Evolutionary conservation across 2,329 filamentous ascomycete genomes (phyloP), one percentile per base, ranked within the genome.

Genomic region (Colletotrichum liaoningense): DNA sequence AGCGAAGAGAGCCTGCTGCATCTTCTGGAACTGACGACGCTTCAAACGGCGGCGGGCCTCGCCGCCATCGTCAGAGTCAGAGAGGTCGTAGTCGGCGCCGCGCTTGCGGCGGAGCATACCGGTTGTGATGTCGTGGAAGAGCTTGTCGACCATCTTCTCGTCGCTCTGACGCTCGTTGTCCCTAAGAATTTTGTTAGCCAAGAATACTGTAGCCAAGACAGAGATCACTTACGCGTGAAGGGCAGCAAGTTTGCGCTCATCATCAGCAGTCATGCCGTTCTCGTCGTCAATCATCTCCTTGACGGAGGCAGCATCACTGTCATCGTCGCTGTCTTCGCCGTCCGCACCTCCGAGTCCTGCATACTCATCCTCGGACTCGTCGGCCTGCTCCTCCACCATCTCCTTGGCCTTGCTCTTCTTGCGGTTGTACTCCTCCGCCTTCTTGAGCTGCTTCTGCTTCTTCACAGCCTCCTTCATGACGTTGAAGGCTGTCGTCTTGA

Each of bases 321-420:
- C 90, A 72, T 95, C 93, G 68, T 92, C 93, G 56, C 89, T 93
- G 76, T 96, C 94, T 77, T 98, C 96, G 73, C 96, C 95, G 82
- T 95, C 96, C 12, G 87, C 93, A 75, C 97, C 97, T 77, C 97
- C 97, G 11, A 99, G 87, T 5, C 97, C 97, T 52, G 95, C 96
- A 81, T 98, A 99, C 82, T 99, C 97, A 80, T 99, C 97, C 80
- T 99, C 97, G 0, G 97, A 99, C 83, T 99, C 97, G 78, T 98
- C 94, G 74, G 97, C 96, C 80, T 97, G 95, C 77, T 98, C 97
- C 76, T 98, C 91, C 49, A 99, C 88, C 89, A 98, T 94, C 28
- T 93, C 92, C 79, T 92, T 95, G 0, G 95, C 96, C 80, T 94
- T 92, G 84, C 94, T 97, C 81, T 93, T 95, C 83, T 95, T 95